phyloP scores from a whole-genome alignment of 495 filamentous ascomycete species.

The Tuber umbilicatum region DNA sequence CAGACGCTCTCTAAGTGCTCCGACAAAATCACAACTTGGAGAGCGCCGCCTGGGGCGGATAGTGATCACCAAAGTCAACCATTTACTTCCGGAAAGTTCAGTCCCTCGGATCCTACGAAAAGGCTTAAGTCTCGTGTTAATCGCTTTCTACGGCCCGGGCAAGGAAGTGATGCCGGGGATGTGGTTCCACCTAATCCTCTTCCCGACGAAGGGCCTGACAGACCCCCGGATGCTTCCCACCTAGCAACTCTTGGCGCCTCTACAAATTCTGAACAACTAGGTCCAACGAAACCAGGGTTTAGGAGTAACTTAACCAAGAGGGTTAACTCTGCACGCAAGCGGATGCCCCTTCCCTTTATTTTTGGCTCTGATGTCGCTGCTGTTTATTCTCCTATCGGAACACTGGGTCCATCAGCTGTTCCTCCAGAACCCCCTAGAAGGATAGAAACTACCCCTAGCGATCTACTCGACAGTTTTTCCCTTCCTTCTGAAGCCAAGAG shows the following conservation, averaged over 20 bases:
- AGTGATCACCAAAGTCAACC: background rate
- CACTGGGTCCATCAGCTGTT: background rate
- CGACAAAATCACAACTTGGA: background rate
- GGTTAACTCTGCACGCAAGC: slow-evolving; percentile 26
- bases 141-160: slow-evolving; percentile 29
- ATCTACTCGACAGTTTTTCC: slow-evolving; percentile 7
- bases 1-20: background rate
- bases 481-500: slow-evolving; percentile 18
- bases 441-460: slow-evolving; percentile 7
- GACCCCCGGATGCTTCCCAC: slow-evolving; percentile 6
- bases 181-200: slow-evolving; percentile 1
- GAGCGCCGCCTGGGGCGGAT: background rate
- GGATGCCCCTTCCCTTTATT: slow-evolving; percentile 30
- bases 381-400: background rate
- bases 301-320: slow-evolving; percentile 20
- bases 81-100: background rate
- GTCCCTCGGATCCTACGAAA: slow-evolving; percentile 20
- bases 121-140: slow-evolving; percentile 24
- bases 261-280: slow-evolving; percentile 1
- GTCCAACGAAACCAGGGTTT: slow-evolving; percentile 18
- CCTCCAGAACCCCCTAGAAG: slow-evolving; percentile 11
- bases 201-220: background rate
- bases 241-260: background rate
- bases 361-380: slow-evolving; percentile 5
- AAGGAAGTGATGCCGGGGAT: slow-evolving; percentile 4